These are phyloP conservation scores for Aspergillus diversus DNA, from an alignment of 495 filamentous ascomycete genomes.

Conservation along the genomic window DNA sequence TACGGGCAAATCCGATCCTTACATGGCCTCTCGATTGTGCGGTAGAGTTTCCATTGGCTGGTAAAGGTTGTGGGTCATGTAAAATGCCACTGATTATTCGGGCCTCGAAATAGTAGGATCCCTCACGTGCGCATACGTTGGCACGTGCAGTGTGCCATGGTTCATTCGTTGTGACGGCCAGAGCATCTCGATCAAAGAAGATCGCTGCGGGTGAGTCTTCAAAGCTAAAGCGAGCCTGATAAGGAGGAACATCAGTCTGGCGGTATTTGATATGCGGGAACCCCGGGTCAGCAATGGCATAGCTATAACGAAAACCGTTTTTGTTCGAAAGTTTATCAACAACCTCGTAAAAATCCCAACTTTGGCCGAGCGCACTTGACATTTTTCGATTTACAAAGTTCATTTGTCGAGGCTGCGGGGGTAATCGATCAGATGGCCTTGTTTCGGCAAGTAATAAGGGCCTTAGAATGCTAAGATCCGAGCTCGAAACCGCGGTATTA, in stretches of 20 bases:
- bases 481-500: constrained; percentile 37
- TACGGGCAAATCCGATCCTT: constrained; percentile 84
- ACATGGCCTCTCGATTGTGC: constrained; percentile 69
- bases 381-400: constrained; percentile 42
- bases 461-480: constrained; percentile 35
- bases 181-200: constrained; percentile 45
- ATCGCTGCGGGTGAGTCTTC: constrained; percentile 84
- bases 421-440: constrained; percentile 39
- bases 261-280: constrained; percentile 89
- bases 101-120: constrained; percentile 92
- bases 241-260: constrained; percentile 82
- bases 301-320: constrained; percentile 86
- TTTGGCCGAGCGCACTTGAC: constrained; percentile 38
- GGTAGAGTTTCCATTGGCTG: constrained; percentile 39
- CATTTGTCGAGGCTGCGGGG: constrained; percentile 48
- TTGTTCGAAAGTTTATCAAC: constrained; percentile 80
- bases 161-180: constrained; percentile 47
- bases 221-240: constrained; percentile 80
- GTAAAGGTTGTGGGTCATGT: constrained; percentile 28
- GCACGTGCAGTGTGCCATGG: constrained; percentile 62
- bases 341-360: constrained; percentile 50
- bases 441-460: constrained; percentile 43
- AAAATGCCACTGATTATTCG: constrained; percentile 74
- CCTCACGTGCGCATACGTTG: constrained; percentile 90
- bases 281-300: constrained; percentile 84